A percentile compares a stretch with the other conserved stretches of the same genome.
Evolutionary conservation across 225 moss, liverwort and hornwort genomes (phyloP).

Genomic region (Pleurozium schreberi): DNA sequence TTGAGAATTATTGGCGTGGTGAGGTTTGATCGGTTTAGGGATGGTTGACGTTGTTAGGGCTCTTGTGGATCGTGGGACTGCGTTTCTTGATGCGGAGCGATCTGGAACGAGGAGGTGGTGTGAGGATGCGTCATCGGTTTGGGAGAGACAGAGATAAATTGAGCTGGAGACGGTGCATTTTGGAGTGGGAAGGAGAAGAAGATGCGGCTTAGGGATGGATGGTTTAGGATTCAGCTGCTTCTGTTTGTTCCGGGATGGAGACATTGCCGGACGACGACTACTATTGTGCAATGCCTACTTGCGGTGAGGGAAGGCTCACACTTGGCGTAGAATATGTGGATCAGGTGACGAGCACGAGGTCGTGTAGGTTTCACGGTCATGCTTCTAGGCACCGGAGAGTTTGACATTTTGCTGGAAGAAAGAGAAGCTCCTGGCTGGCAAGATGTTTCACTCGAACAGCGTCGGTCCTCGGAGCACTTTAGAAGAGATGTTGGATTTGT

Average conservation of each 20-base stretch:
- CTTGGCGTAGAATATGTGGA: neutral
- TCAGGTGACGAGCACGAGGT: neutral
- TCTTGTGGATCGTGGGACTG: neutral
- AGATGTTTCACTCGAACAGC: slow-evolving; percentile 27
- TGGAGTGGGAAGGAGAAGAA: neutral
- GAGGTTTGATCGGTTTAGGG: neutral
- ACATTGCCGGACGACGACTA: neutral
- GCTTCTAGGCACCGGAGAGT: neutral
- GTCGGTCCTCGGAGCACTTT: slow-evolving; percentile 41
- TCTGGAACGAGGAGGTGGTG: slow-evolving; percentile 3
- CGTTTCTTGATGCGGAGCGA: neutral
- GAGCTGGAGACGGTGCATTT: slow-evolving; percentile 8
- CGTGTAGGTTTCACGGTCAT: neutral
- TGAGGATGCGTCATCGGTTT: slow-evolving; percentile 2
- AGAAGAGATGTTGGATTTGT: slow-evolving; percentile 40
- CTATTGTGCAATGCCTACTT: slow-evolving; percentile 1
- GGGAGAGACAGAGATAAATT: neutral
- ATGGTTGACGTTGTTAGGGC: neutral
- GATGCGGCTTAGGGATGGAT: neutral
- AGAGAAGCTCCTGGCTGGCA: neutral
- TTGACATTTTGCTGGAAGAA: neutral
- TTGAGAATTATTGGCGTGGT: too few species aligned
- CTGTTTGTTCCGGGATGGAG: slow-evolving; percentile 9
- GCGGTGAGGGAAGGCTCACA: neutral
- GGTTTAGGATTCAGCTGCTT: slow-evolving; percentile 9